These are phyloP conservation scores for Syzygium oleosum DNA, from an alignment of 345 rosid genomes.

Conservation along the genomic window DNA sequence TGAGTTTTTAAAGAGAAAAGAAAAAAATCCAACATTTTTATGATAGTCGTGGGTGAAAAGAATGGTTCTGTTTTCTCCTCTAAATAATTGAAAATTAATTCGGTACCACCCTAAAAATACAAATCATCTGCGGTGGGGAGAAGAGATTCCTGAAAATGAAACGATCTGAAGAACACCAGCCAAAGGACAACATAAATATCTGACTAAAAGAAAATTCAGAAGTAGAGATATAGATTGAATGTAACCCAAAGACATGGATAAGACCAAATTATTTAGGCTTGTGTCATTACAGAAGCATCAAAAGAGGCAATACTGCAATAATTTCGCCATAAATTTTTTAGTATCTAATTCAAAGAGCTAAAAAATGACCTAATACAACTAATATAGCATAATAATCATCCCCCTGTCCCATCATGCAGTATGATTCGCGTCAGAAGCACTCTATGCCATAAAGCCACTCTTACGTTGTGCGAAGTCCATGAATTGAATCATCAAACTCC, in stretches of 20 bases:
- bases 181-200: neutral
- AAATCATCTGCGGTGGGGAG: neutral
- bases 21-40: neutral
- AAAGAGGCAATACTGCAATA: neutral
- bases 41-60: neutral
- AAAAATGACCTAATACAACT: neutral
- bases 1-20: neutral
- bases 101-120: neutral
- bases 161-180: neutral
- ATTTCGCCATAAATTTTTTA: neutral
- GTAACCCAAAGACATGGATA: neutral
- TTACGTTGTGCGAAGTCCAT: constrained; percentile 71
- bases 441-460: neutral
- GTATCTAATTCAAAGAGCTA: neutral
- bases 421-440: neutral
- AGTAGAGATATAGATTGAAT: neutral
- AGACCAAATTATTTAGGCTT: neutral
- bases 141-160: neutral
- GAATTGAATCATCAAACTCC: constrained; percentile 90
- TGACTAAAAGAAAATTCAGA: neutral
- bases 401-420: neutral
- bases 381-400: neutral
- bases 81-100: neutral
- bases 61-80: neutral
- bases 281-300: neutral